Conservation (phyloP, 2,329 filamentous ascomycete genomes). For the Cephalotrichum gorgonifer region DNA sequence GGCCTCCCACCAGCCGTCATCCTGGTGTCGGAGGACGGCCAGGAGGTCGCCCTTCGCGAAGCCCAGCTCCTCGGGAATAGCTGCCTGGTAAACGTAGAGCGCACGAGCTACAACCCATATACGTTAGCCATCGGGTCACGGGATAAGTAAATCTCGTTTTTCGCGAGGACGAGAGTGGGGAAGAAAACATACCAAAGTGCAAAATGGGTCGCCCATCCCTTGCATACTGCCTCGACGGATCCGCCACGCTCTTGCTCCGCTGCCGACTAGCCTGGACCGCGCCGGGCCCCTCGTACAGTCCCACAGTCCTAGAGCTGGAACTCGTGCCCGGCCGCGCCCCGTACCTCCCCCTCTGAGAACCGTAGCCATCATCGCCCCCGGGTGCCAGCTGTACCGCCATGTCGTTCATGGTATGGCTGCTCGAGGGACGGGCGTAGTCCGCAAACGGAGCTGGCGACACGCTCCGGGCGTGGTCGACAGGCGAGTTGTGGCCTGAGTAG, state of each 20-base stretch:
- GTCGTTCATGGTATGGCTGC: constrained; percentile 38
- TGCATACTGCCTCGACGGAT: constrained; percentile 70
- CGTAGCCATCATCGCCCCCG: constrained; percentile 45
- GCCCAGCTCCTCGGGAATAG: constrained; percentile 87
- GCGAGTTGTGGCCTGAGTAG: constrained; percentile 42
- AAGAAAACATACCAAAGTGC: constrained; percentile 71
- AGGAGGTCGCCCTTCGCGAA: constrained; percentile 90
- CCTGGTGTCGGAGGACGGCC: constrained; percentile 80
- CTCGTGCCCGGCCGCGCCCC: constrained; percentile 39
- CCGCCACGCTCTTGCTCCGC: constrained; percentile 78
- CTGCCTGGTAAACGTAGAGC: constrained; percentile 87
- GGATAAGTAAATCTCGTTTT: no score
- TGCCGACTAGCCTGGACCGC: constrained; percentile 30
- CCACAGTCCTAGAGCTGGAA: constrained; percentile 37
- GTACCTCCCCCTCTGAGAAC: constrained; percentile 34
- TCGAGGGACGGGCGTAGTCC: constrained; percentile 38
- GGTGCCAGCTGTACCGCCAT: constrained; percentile 62
- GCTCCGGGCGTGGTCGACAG: constrained; percentile 33
- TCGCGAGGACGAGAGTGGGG: background rate
- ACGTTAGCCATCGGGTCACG: background rate
- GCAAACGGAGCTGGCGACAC: constrained; percentile 38
- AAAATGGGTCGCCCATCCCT: constrained; percentile 78
- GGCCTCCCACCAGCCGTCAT: constrained; percentile 99
- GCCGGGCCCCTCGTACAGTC: constrained; percentile 42
- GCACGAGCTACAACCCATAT: constrained; percentile 58